Conservation (phyloP, 2,329 filamentous ascomycete species). For the Xylariaceae sp. region DNA sequence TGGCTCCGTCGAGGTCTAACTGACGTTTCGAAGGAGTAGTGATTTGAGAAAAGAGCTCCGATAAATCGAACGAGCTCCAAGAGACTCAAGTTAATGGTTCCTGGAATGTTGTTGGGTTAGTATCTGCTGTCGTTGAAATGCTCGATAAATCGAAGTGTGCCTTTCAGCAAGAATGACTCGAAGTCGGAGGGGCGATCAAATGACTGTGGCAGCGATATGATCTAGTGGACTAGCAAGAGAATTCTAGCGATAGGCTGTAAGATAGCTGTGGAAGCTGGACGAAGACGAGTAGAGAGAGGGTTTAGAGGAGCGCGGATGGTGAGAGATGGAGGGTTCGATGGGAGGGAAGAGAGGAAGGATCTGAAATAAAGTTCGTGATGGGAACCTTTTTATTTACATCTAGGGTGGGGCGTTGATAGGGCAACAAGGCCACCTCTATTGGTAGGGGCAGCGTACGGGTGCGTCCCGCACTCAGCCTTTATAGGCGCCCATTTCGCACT, state of each 20-base stretch:
- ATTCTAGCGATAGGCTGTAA: conserved; percentile 32
- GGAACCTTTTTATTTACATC: conserved; percentile 28
- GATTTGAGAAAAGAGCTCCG: conserved; percentile 34
- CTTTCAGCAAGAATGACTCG: conserved; percentile 40
- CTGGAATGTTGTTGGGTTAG: conserved; percentile 46
- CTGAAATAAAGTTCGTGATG: conserved; percentile 16
- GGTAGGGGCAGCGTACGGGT: no score
- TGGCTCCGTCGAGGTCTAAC: conserved; percentile 44
- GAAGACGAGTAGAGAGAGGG: conserved; percentile 12
- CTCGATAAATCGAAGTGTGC: conserved; percentile 46
- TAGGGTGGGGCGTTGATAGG: conserved; percentile 25
- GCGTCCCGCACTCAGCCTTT: no score
- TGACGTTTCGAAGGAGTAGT: conserved; percentile 42
- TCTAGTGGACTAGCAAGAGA: conserved; percentile 42
- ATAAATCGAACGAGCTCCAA: conserved; percentile 52
- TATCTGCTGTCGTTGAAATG: conserved; percentile 41
- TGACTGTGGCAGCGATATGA: conserved; percentile 43
- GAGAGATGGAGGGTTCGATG: conserved; percentile 24
- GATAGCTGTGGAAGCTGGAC: conserved; percentile 24
- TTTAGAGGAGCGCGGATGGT: conserved; percentile 17
- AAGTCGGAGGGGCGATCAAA: conserved; percentile 48
- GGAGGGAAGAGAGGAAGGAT: conserved; percentile 23
- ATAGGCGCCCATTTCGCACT: no score
- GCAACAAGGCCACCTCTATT: conserved; percentile 6
- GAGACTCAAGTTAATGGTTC: conserved; percentile 58